Evolutionary conservation across 805 yeast species (phyloP).

Genomic region (Candida nitratophila): DNA sequence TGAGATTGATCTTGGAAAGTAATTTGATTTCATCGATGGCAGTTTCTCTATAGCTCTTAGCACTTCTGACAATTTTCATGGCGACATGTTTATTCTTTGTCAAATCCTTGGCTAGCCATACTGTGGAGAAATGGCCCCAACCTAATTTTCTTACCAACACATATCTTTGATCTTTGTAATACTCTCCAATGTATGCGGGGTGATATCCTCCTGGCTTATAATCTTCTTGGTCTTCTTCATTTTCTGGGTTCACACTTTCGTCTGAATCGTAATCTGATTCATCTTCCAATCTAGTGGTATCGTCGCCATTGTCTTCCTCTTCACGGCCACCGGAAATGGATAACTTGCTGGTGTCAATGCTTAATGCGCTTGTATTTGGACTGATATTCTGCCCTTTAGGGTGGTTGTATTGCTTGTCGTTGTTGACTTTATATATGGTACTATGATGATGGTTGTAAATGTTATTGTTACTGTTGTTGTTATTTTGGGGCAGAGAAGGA

Average conservation of each 20-base stretch:
- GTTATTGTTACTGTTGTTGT: not conserved
- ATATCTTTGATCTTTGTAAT: slow-evolving; percentile 64
- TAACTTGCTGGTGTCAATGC: slow-evolving; percentile 1
- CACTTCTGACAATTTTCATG: slow-evolving; percentile 87
- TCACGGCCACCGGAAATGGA: slow-evolving; percentile 7
- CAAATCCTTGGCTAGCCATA: slow-evolving; percentile 75
- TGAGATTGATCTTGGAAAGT: slow-evolving; percentile 56
- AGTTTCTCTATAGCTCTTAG: slow-evolving; percentile 65
- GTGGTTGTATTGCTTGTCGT: no score
- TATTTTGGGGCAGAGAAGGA: not conserved
- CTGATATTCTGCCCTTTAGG: not conserved
- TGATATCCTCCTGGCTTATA: slow-evolving; percentile 94
- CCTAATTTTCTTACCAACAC: slow-evolving; percentile 84
- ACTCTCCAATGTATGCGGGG: slow-evolving; percentile 86
- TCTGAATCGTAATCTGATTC: slow-evolving; percentile 26
- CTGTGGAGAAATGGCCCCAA: slow-evolving; percentile 98
- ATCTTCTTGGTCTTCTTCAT: slow-evolving; percentile 83
- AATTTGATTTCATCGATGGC: slow-evolving; percentile 90
- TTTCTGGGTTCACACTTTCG: slow-evolving; percentile 30
- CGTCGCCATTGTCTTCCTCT: slow-evolving; percentile 3
- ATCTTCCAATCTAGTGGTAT: slow-evolving; percentile 29
- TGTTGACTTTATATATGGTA: slow-evolving; percentile 2
- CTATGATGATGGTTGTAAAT: not conserved
- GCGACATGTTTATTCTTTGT: slow-evolving; percentile 73
- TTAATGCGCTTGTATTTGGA: not conserved